phyloP scores from a whole-genome alignment of 768 basidiomycete genomes.

The Pleurotus eryngii region DNA sequence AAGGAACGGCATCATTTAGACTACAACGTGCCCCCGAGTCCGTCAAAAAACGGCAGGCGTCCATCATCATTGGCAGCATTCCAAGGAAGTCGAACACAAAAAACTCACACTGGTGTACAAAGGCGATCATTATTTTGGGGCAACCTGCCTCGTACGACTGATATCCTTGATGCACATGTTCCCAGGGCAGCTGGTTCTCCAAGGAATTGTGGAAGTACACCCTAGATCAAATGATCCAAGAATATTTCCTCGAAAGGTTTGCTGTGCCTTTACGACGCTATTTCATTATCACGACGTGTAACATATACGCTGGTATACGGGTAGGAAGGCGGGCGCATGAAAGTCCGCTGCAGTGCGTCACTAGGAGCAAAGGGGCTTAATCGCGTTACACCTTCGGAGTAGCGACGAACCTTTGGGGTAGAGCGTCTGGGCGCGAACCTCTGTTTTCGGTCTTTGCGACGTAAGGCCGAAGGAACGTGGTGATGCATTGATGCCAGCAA shows the following conservation, averaged over 20 bases:
- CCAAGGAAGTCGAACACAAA: not conserved
- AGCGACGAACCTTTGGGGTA: not conserved
- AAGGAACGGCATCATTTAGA: conserved; percentile 2
- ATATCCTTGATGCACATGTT: not conserved
- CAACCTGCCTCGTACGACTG: not conserved
- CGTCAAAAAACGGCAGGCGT: not conserved
- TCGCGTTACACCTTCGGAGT: not conserved
- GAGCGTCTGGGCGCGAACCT: not conserved
- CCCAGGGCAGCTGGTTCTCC: conserved; percentile 5
- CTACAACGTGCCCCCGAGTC: not conserved
- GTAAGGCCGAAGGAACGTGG: not conserved
- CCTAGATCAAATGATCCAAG: conserved; percentile 4
- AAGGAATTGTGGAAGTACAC: conserved; percentile 5
- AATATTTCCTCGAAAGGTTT: not conserved
- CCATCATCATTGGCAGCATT: not conserved
- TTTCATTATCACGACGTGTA: not conserved
- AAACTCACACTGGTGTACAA: not conserved
- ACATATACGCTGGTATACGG: not conserved
- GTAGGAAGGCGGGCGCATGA: not conserved
- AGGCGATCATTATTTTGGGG: conserved; percentile 6
- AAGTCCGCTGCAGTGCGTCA: not conserved
- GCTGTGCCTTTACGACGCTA: conserved; percentile 1
- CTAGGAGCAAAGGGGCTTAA: not conserved
- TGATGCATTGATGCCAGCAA: not conserved
- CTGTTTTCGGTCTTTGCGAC: conserved; percentile 1